phyloP scores from a whole-genome alignment of 768 basidiomycete species.

The Omphalotus guepiniiformis region DNA sequence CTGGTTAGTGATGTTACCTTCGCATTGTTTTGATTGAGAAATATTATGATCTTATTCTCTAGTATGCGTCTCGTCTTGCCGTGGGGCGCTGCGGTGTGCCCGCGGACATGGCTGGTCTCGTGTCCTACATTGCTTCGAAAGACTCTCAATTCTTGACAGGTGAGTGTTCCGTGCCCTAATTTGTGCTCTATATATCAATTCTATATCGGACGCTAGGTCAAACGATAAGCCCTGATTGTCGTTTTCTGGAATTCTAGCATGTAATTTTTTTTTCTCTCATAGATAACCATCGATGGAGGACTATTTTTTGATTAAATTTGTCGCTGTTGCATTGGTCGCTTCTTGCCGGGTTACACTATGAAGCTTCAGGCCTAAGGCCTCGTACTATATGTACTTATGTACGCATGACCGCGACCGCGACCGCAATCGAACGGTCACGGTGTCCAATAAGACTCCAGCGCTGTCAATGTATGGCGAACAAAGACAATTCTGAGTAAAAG shows the following conservation, averaged over 20 bases:
- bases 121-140: conserved; percentile 28
- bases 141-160: conserved; percentile 27
- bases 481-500: too few relatives aligned
- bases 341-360: too few relatives aligned
- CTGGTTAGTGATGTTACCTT: conserved; percentile 1
- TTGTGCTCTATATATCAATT: neutral
- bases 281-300: conserved; percentile 13
- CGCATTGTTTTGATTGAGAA: neutral
- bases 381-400: too few relatives aligned
- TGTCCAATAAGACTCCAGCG: too few relatives aligned
- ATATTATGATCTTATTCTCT: neutral
- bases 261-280: neutral
- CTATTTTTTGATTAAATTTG: conserved; percentile 11
- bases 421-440: too few relatives aligned
- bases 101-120: conserved; percentile 23
- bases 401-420: too few relatives aligned
- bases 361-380: too few relatives aligned
- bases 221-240: neutral
- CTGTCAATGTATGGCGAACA: too few relatives aligned
- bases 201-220: neutral
- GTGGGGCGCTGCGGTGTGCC: conserved; percentile 18
- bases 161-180: neutral
- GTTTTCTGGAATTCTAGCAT: neutral
- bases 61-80: conserved; percentile 15
- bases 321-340: too few relatives aligned